Conservation (phyloP, 192 early-diverging fungal genomes). For the Podila clonocystis region DNA sequence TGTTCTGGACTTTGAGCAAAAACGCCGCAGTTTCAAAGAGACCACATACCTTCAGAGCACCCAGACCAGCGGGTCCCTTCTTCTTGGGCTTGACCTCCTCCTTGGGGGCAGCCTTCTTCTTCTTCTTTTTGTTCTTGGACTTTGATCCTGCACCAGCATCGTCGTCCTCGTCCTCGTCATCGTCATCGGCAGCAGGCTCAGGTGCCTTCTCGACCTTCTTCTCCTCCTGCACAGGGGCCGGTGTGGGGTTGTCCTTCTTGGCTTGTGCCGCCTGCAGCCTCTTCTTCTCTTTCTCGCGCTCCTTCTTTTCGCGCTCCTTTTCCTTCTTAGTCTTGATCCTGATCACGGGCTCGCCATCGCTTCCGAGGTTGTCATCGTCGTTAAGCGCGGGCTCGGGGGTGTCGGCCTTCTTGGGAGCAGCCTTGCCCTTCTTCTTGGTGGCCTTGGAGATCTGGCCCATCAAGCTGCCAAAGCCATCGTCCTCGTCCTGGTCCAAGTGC, state of each 20-base stretch:
- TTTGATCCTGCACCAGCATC: constrained; percentile 58
- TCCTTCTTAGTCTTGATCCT: constrained; percentile 87
- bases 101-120: constrained; percentile 60
- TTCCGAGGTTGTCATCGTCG: constrained; percentile 40
- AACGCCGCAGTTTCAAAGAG: background rate
- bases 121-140: constrained; percentile 67
- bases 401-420: constrained; percentile 53
- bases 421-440: constrained; percentile 55
- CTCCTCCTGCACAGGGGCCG: constrained; percentile 19
- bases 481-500: constrained; percentile 52
- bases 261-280: constrained; percentile 60
- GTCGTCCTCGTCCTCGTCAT: constrained; percentile 48
- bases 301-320: constrained; percentile 87
- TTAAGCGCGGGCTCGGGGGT: constrained; percentile 44
- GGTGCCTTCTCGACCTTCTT: constrained; percentile 52
- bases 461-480: constrained; percentile 76
- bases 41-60: constrained; percentile 59
- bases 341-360: constrained; percentile 47
- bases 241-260: constrained; percentile 42
- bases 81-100: constrained; percentile 67
- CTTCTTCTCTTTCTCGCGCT: constrained; percentile 71
- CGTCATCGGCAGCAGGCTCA: constrained; percentile 26
- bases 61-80: constrained; percentile 64
- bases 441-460: constrained; percentile 63
- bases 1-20: background rate